phyloP scores from a whole-genome alignment of 164 flowering plant genomes.

The Euptelea pleiosperma region DNA sequence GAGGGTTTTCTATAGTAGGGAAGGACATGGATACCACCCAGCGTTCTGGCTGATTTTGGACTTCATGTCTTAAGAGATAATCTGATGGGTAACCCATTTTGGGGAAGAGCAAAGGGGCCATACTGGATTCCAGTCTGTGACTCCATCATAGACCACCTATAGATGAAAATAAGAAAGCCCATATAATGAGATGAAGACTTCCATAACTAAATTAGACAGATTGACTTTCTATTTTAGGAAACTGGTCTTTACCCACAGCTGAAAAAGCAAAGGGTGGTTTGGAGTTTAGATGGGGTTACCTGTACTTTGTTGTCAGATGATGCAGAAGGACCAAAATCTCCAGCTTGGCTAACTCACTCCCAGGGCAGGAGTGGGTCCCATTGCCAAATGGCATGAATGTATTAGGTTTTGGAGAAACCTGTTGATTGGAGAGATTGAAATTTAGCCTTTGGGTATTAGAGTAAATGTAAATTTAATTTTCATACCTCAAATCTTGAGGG shows the following conservation, averaged over 20 bases:
- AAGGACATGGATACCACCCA: not conserved
- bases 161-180: constrained; percentile 1
- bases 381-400: constrained; percentile 95
- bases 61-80: constrained; percentile 29
- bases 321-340: constrained; percentile 85
- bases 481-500: constrained; percentile 96
- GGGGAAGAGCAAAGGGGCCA: constrained; percentile 93
- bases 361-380: constrained; percentile 93
- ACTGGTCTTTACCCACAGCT: no score
- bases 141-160: constrained; percentile 80
- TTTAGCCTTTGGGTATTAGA: not conserved
- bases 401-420: constrained; percentile 88
- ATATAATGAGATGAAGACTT: no score
- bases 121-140: constrained; percentile 81
- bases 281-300: no score
- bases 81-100: constrained; percentile 80
- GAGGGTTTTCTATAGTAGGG: not conserved
- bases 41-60: constrained; percentile 1
- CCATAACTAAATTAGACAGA: no score
- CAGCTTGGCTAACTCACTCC: constrained; percentile 92
- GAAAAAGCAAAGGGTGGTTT: no score
- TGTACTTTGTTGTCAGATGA: constrained; percentile 94
- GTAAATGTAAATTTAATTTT: no score
- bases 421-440: constrained; percentile 14
- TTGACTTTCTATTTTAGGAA: constrained; percentile 10